Conservation (phyloP, 1,284 basidiomycete species). For the Sphagnurus paluster region DNA sequence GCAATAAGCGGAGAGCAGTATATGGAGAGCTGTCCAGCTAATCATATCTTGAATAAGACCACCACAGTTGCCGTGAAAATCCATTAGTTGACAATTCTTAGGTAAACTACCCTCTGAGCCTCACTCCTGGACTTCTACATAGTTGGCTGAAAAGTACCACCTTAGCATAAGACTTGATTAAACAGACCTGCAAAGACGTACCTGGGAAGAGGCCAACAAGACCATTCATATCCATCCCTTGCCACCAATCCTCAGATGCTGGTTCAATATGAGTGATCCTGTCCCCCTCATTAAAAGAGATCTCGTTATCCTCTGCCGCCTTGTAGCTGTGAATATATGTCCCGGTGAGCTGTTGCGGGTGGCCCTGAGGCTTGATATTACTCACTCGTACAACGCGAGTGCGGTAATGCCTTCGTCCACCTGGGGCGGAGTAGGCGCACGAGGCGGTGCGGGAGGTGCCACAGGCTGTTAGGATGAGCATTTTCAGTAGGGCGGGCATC, state of each 20-base stretch:
- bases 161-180: constrained; percentile 6
- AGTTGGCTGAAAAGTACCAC: constrained; percentile 45
- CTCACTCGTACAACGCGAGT: constrained; percentile 78
- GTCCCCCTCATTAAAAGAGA: constrained; percentile 84
- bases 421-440: constrained; percentile 30
- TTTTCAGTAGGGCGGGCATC: neutral
- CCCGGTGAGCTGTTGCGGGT: neutral
- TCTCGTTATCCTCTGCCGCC: constrained; percentile 86
- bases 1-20: no score
- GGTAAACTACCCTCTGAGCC: no score
- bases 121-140: constrained; percentile 60
- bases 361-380: constrained; percentile 14
- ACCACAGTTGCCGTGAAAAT: no score
- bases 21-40: no score
- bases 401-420: constrained; percentile 62
- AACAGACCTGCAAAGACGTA: constrained; percentile 36
- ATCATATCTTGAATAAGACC: no score
- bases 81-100: no score
- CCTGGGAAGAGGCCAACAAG: constrained; percentile 83
- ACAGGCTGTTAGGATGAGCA: constrained; percentile 26
- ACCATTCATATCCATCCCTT: constrained; percentile 65
- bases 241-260: constrained; percentile 88
- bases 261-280: constrained; percentile 72
- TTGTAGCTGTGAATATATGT: constrained; percentile 59
- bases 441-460: constrained; percentile 40